phyloP scores from a whole-genome alignment of 2,329 filamentous ascomycete genomes.

The Diaporthe sp. region DNA sequence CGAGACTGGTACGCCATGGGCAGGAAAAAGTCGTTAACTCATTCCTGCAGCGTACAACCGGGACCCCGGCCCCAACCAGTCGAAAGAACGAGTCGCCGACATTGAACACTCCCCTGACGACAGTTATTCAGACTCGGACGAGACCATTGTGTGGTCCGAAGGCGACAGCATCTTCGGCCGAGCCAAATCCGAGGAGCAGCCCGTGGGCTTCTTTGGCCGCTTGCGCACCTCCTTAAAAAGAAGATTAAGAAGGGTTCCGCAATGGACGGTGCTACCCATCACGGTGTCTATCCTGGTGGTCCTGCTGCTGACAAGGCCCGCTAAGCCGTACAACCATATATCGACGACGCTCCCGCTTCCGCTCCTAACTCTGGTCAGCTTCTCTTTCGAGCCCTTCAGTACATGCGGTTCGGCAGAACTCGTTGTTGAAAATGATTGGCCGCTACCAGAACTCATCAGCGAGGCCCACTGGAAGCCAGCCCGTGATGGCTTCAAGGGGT shows the following conservation, averaged over 20 bases:
- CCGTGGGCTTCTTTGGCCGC: not conserved
- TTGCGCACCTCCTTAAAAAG: not conserved
- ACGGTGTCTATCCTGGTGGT: not conserved
- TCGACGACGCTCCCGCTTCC: slow-evolving; percentile 46
- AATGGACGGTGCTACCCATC: not conserved
- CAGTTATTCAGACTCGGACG: slow-evolving; percentile 14
- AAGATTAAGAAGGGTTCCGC: not conserved
- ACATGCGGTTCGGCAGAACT: slow-evolving; percentile 38
- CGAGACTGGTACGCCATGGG: not conserved
- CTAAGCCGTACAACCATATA: slow-evolving; percentile 45
- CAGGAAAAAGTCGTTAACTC: not conserved
- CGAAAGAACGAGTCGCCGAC: not conserved
- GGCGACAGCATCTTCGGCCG: slow-evolving; percentile 13
- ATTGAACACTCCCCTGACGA: not conserved
- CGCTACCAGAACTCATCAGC: slow-evolving; percentile 44
- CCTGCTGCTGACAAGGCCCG: slow-evolving; percentile 37
- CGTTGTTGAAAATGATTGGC: not conserved
- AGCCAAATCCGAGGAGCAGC: not conserved
- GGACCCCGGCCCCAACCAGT: not conserved
- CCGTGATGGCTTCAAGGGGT: slow-evolving; percentile 46
- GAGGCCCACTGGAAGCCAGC: slow-evolving; percentile 41
- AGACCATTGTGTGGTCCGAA: slow-evolving; percentile 15
- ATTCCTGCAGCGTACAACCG: not conserved
- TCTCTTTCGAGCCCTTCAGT: slow-evolving; percentile 31
- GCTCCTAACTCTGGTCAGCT: slow-evolving; percentile 43